A percentile compares a stretch with the other conserved stretches of the same genome.
Conservation (phyloP, 176 grass and related monocot species). For the barley (Hordeum vulgare) region DNA sequence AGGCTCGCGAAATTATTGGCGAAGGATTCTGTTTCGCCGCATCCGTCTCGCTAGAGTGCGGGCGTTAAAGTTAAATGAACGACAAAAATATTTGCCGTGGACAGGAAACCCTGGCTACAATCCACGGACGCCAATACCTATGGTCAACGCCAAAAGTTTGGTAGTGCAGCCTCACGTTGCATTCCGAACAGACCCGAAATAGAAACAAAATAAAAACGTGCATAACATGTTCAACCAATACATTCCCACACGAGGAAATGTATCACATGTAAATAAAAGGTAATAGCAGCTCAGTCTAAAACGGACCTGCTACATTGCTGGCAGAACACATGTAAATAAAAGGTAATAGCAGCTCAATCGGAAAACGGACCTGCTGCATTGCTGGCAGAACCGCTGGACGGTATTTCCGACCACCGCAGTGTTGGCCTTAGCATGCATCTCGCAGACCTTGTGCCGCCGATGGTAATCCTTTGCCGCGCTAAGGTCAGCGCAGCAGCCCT, state of each 20-base stretch:
- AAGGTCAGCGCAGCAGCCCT: conserved; percentile 75
- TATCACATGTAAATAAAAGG: not conserved
- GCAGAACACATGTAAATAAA: too few relatives aligned
- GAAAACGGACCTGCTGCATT: conserved; percentile 84
- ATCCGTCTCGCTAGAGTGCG: too few relatives aligned
- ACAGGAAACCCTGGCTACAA: too few relatives aligned
- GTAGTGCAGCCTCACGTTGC: too few relatives aligned
- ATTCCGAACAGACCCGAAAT: too few relatives aligned
- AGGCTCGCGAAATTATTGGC: too few relatives aligned
- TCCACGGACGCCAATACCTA: too few relatives aligned
- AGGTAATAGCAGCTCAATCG: not conserved
- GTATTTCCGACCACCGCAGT: conserved; percentile 69
- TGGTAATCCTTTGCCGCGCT: conserved; percentile 80
- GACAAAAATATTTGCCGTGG: too few relatives aligned
- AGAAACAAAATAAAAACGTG: not conserved
- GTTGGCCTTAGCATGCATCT: conserved; percentile 91
- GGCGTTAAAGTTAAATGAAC: too few relatives aligned
- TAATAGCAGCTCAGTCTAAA: not conserved
- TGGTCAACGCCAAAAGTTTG: too few relatives aligned
- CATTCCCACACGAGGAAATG: not conserved
- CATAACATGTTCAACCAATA: not conserved
- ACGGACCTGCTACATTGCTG: conserved; percentile 98
- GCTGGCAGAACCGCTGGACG: conserved; percentile 89
- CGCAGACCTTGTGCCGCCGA: conserved; percentile 91
- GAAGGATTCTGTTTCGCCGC: too few relatives aligned